Percentiles rank a stretch among this genome's conserved stretches.
These are phyloP conservation scores for Coccomyxa sp. DNA, from an alignment of 139 green algal species.

Conservation along the genomic window DNA sequence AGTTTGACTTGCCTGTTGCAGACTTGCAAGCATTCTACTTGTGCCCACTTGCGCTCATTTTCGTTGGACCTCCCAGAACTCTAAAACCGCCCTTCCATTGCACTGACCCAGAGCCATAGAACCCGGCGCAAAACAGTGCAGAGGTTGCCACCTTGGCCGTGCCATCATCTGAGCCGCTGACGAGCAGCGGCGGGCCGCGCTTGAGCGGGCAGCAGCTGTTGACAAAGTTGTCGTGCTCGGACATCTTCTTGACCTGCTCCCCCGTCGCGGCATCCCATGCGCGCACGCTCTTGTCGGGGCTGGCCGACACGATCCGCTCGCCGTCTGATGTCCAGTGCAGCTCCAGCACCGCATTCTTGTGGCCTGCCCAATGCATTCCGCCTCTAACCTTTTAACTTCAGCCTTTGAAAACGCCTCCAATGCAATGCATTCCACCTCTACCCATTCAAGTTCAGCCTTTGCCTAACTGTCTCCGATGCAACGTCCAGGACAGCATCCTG, in stretches of 20 bases:
- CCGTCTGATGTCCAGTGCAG: slow-evolving; percentile 87
- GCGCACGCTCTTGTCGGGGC: slow-evolving; percentile 80
- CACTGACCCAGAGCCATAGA: too few species aligned
- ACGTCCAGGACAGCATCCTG: not conserved
- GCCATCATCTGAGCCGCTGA: slow-evolving; percentile 84
- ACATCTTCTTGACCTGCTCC: slow-evolving; percentile 76
- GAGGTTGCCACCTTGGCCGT: slow-evolving; percentile 62
- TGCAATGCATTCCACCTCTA: not conserved
- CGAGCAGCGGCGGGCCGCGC: slow-evolving; percentile 73
- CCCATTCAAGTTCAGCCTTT: not conserved
- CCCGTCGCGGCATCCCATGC: slow-evolving; percentile 71
- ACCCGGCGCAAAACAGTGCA: too few species aligned
- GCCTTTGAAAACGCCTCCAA: not conserved
- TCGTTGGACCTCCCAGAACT: too few species aligned
- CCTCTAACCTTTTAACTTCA: not conserved
- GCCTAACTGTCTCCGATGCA: not conserved
- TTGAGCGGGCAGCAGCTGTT: slow-evolving; percentile 76
- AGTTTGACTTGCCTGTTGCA: too few species aligned
- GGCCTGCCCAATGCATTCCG: slow-evolving; percentile 40
- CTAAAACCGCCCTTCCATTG: too few species aligned
- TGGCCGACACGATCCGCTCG: slow-evolving; percentile 71
- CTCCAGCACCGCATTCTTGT: slow-evolving; percentile 92
- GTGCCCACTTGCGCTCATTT: too few species aligned
- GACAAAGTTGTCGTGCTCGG: slow-evolving; percentile 87
- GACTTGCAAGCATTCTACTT: too few species aligned